Evolutionary conservation across 345 rosid genomes (phyloP).

Genomic region (Syzygium grande): DNA sequence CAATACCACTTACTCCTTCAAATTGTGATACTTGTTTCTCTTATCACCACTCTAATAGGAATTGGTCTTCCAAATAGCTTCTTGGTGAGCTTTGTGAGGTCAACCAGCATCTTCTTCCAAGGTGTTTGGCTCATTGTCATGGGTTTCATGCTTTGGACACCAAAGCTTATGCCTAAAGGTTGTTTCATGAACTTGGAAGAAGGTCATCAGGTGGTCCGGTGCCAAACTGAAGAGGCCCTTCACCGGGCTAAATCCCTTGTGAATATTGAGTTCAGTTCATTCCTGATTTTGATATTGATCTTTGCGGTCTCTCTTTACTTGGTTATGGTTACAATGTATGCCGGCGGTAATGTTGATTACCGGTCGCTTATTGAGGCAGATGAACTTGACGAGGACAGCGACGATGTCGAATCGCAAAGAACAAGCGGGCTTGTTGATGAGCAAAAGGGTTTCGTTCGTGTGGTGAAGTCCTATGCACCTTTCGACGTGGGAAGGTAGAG

Average conservation of each 20-base stretch:
- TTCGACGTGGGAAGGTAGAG: neutral
- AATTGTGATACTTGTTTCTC: conserved; percentile 34
- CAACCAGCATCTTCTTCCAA: conserved; percentile 54
- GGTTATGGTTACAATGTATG: conserved; percentile 18
- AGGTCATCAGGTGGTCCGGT: conserved; percentile 55
- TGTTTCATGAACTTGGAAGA: conserved; percentile 58
- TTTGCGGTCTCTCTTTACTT: conserved; percentile 35
- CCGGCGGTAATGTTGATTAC: conserved; percentile 22
- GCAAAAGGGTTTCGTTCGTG: neutral
- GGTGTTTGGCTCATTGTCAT: conserved; percentile 70
- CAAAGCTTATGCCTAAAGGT: conserved; percentile 47
- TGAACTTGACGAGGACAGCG: conserved; percentile 2
- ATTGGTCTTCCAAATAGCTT: conserved; percentile 52
- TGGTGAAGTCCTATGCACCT: neutral
- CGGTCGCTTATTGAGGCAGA: conserved; percentile 21
- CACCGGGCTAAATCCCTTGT: conserved; percentile 70
- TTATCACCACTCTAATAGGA: conserved; percentile 53
- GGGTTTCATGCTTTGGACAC: conserved; percentile 82
- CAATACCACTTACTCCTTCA: conserved; percentile 83
- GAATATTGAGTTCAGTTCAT: conserved; percentile 60
- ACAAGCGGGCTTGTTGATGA: neutral
- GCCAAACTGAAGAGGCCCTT: conserved; percentile 32
- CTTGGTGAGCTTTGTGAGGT: conserved; percentile 61
- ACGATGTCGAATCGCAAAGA: conserved; percentile 39
- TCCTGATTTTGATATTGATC: conserved; percentile 27